A percentile compares a stretch with the other conserved stretches of the same genome.
Evolutionary conservation across 345 rosid species (phyloP).

Genomic region (Brassica rapa): DNA sequence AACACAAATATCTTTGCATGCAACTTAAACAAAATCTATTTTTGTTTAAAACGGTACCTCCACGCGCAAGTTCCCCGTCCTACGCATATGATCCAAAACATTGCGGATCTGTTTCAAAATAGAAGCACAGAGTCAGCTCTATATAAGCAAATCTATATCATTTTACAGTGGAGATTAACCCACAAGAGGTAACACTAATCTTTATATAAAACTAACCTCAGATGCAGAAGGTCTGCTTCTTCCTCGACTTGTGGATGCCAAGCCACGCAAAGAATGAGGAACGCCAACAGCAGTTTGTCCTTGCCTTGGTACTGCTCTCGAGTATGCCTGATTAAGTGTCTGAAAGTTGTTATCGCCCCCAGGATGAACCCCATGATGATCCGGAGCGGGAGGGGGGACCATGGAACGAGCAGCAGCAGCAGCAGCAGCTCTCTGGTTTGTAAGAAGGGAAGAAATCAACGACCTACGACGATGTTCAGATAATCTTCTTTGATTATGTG

Average conservation of each 20-base stretch:
- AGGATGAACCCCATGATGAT: slow-evolving; percentile 53
- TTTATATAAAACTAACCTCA: slow-evolving; percentile 61
- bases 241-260: slow-evolving; percentile 68
- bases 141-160: not conserved
- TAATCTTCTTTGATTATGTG: slow-evolving; percentile 59
- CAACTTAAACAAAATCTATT: not conserved
- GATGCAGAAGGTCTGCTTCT: slow-evolving; percentile 66
- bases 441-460: slow-evolving; percentile 53
- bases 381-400: slow-evolving; percentile 46
- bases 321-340: slow-evolving; percentile 45
- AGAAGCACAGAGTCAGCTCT: slow-evolving; percentile 36
- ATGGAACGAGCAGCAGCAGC: slow-evolving; percentile 34
- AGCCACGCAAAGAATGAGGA: slow-evolving; percentile 59
- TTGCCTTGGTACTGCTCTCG: slow-evolving; percentile 63
- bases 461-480: slow-evolving; percentile 76
- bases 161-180: not conserved
- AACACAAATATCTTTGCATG: not conserved
- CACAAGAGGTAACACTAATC: slow-evolving; percentile 2
- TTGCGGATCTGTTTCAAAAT: slow-evolving; percentile 59
- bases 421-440: slow-evolving; percentile 45
- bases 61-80: slow-evolving; percentile 73
- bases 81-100: slow-evolving; percentile 83
- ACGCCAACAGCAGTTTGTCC: slow-evolving; percentile 54
- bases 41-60: slow-evolving; percentile 51
- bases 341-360: slow-evolving; percentile 46